phyloP scores from a whole-genome alignment of 176 grass and related monocot genomes.

The Triticum timopheevii region DNA sequence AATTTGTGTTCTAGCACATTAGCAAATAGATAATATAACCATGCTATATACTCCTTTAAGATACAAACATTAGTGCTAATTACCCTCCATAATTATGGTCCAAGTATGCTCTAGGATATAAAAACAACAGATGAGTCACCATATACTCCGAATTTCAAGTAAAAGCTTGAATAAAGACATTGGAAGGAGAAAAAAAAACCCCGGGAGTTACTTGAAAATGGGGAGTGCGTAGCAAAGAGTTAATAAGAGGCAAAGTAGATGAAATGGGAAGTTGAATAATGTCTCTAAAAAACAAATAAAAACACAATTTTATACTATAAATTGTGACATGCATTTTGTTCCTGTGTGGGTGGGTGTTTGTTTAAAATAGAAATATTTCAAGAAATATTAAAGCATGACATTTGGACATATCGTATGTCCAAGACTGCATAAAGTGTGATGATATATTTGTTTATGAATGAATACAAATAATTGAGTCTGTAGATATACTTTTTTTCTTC shows the following conservation, averaged over 20 bases:
- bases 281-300: not conserved
- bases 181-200: not conserved
- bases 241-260: not conserved
- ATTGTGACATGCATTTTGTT: not conserved
- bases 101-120: not conserved
- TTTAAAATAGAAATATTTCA: not conserved
- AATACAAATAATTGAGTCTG: not conserved
- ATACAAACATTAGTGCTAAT: no score
- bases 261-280: not conserved
- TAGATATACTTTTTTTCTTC: no score
- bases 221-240: accelerated
- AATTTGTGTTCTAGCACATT: not conserved
- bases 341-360: not conserved
- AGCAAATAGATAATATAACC: not conserved
- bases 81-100: no score
- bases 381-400: not conserved
- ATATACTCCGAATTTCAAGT: not conserved
- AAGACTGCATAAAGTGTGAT: not conserved
- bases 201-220: not conserved
- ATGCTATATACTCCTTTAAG: not conserved
- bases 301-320: not conserved
- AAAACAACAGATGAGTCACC: not conserved
- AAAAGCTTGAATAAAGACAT: not conserved
- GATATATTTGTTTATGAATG: not conserved
- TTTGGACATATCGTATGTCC: not conserved